Percentiles rank a stretch among this genome's conserved stretches.
Evolutionary conservation across 1,139 yeast genomes (phyloP).

Genomic region (Protomyces arabidopsidicola): DNA sequence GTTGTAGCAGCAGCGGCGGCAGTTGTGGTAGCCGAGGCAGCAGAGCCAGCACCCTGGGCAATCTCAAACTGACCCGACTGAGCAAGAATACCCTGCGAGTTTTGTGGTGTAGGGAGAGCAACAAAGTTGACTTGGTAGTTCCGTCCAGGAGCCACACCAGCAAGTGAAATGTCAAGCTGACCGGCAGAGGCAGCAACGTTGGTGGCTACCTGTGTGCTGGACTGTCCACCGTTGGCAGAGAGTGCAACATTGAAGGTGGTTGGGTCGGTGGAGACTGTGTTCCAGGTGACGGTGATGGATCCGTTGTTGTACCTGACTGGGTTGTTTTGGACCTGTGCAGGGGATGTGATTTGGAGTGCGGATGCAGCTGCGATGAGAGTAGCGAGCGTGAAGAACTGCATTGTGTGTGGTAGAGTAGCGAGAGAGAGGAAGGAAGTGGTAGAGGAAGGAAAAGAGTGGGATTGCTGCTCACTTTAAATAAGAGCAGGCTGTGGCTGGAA

Average conservation of each 20-base stretch:
- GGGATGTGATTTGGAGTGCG: slow-evolving; percentile 22
- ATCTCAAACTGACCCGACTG: slow-evolving; percentile 19
- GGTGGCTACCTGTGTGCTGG: slow-evolving; percentile 5
- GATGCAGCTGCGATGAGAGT: slow-evolving; percentile 2
- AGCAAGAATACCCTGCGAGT: slow-evolving; percentile 18
- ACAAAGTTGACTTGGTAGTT: slow-evolving; percentile 21
- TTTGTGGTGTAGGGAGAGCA: slow-evolving; percentile 5
- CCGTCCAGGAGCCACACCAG: slow-evolving; percentile 16
- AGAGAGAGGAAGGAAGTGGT: background rate
- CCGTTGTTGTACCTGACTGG: slow-evolving; percentile 21
- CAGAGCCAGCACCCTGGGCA: slow-evolving; percentile 5
- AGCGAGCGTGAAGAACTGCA: slow-evolving; percentile 7
- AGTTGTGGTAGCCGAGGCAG: background rate
- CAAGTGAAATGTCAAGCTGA: slow-evolving; percentile 1
- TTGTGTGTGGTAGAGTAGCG: background rate
- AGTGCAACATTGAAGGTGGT: slow-evolving; percentile 7
- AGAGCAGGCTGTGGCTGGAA: no score
- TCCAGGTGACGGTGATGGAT: slow-evolving; percentile 20
- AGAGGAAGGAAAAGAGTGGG: background rate
- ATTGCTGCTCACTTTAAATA: background rate
- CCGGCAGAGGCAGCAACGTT: slow-evolving; percentile 7
- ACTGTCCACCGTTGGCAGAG: slow-evolving; percentile 19
- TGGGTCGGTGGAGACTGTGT: slow-evolving; percentile 18
- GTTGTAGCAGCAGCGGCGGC: background rate
- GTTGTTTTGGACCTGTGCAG: background rate